A percentile compares a stretch with the other conserved stretches of the same genome.
phyloP scores from a whole-genome alignment of 495 filamentous ascomycete species.

The Neurospora sp. region DNA sequence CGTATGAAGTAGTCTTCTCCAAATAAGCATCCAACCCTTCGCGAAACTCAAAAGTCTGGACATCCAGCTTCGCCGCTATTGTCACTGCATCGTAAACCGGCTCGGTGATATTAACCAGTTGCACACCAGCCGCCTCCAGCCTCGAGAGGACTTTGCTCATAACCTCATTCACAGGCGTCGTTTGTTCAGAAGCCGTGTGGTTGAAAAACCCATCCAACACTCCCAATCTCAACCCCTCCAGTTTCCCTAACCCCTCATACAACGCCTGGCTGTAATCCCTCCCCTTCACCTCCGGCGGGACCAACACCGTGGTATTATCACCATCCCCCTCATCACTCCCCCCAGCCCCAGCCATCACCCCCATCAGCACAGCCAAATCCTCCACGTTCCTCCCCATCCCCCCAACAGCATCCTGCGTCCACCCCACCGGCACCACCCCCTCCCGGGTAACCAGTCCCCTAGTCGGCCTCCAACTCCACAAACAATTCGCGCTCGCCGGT shows the following conservation, averaged over 20 bases:
- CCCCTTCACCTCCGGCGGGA: constrained; percentile 21
- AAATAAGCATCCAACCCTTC: constrained; percentile 36
- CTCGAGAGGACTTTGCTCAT: constrained; percentile 27
- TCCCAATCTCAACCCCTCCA: constrained; percentile 36
- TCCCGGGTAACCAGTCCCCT: constrained; percentile 40
- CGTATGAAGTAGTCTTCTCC: constrained; percentile 14
- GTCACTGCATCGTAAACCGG: constrained; percentile 39
- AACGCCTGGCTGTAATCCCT: constrained; percentile 34
- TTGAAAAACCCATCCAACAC: constrained; percentile 43
- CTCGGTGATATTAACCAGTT: constrained; percentile 39
- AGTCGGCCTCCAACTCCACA: constrained; percentile 53
- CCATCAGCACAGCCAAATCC: no score
- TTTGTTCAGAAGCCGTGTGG: constrained; percentile 7
- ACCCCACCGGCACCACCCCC: constrained; percentile 51
- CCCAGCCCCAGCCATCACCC: no score
- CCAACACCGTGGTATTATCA: constrained; percentile 34
- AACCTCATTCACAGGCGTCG: constrained; percentile 28
- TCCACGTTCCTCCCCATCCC: constrained; percentile 45
- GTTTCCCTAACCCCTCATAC: constrained; percentile 12
- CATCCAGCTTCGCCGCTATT: constrained; percentile 38
- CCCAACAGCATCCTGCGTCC: constrained; percentile 51
- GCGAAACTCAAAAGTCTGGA: constrained; percentile 49
- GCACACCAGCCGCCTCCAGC: constrained; percentile 25
- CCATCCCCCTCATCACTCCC: constrained; percentile 32
- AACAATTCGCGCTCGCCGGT: constrained; percentile 47